Percentiles rank a stretch among this genome's conserved stretches.
These are phyloP conservation scores for Amanita phalloides DNA, from an alignment of 768 basidiomycete species.

Conservation along the genomic window DNA sequence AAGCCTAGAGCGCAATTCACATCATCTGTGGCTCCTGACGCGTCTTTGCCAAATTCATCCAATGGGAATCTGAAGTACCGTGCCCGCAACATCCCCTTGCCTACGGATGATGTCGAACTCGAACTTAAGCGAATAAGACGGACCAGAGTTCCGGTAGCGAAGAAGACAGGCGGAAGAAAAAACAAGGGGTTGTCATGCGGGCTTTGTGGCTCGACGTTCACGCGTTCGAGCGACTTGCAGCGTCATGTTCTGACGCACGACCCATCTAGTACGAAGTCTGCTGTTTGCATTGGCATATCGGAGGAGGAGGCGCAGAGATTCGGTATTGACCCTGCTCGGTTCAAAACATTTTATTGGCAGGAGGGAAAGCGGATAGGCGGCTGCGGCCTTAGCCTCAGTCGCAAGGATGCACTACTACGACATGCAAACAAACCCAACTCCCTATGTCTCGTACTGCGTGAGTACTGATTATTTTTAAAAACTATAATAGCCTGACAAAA, in stretches of 20 bases:
- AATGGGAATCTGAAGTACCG: not conserved
- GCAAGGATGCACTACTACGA: constrained; percentile 33
- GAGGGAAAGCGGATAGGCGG: constrained; percentile 31
- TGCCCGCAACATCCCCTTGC: not conserved
- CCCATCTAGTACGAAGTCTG: not conserved
- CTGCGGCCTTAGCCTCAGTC: constrained; percentile 30
- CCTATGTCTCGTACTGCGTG: not conserved
- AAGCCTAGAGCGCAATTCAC: not conserved
- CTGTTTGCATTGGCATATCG: not conserved
- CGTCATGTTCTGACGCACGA: constrained; percentile 2
- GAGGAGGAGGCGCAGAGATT: constrained; percentile 10
- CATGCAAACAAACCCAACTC: constrained; percentile 15
- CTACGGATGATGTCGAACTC: not conserved
- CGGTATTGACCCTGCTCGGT: not conserved
- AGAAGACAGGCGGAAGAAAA: not conserved
- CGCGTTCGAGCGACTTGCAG: not conserved
- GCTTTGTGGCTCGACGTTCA: not conserved
- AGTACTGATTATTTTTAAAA: not conserved
- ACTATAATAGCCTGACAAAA: not conserved
- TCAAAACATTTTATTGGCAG: constrained; percentile 9
- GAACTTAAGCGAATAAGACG: not conserved
- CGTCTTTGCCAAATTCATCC: not conserved
- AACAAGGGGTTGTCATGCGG: not conserved
- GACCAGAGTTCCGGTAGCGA: not conserved
- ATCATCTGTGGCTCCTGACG: not conserved